A percentile compares a stretch with the other conserved stretches of the same genome.
These are phyloP conservation scores for Venturia oleaginea DNA, from an alignment of 2,329 filamentous ascomycete species.

Conservation along the genomic window DNA sequence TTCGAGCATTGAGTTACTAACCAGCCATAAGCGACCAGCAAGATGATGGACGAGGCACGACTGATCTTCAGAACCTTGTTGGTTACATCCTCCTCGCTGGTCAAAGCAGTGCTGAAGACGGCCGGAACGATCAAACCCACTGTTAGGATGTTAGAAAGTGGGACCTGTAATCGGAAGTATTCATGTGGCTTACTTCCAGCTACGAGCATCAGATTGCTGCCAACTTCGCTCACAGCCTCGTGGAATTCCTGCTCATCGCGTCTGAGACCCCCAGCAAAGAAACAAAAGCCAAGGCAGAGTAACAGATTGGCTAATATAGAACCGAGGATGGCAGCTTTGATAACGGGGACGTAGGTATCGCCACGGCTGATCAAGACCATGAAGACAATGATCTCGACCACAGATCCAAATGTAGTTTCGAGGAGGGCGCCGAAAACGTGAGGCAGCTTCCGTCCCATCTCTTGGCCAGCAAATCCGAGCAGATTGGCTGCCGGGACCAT, in stretches of 20 bases:
- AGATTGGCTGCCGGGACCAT: slow-evolving; percentile 71
- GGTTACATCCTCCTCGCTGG: slow-evolving; percentile 33
- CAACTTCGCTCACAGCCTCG: slow-evolving; percentile 68
- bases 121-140: slow-evolving; percentile 41
- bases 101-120: slow-evolving; percentile 43
- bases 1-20: neutral
- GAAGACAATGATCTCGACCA: slow-evolving; percentile 78
- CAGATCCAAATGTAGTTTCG: slow-evolving; percentile 54
- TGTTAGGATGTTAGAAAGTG: slow-evolving; percentile 21
- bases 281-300: slow-evolving; percentile 70
- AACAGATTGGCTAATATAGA: slow-evolving; percentile 76
- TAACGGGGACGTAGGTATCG: slow-evolving; percentile 49
- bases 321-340: slow-evolving; percentile 74
- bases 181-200: slow-evolving; percentile 48
- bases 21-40: slow-evolving; percentile 56
- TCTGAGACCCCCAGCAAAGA: slow-evolving; percentile 64
- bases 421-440: slow-evolving; percentile 59
- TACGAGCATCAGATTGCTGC: slow-evolving; percentile 66
- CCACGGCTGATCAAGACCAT: slow-evolving; percentile 57
- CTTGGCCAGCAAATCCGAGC: slow-evolving; percentile 64
- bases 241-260: slow-evolving; percentile 64
- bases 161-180: slow-evolving; percentile 33
- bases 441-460: slow-evolving; percentile 64
- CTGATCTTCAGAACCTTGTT: slow-evolving; percentile 43
- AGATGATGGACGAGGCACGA: slow-evolving; percentile 60